Evolutionary conservation across 169 alveolate genomes (phyloP), one percentile per base, ranked within the genome.

Genomic region (Plasmodium fragile): DNA sequence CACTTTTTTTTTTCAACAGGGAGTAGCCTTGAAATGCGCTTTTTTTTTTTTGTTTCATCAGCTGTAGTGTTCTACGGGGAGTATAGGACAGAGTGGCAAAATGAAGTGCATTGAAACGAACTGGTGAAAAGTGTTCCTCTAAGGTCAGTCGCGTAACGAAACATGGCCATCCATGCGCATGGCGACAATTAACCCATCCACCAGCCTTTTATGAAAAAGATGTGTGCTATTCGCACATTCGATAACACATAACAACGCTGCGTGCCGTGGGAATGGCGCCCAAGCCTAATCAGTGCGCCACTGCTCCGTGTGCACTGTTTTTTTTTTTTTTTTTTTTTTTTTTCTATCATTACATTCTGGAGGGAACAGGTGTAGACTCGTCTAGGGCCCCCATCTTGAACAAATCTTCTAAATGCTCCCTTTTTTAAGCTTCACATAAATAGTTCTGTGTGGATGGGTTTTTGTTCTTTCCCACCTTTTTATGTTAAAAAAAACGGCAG

Each of bases 11-110:
- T 92, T 98, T 98, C 43, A 98, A 96, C 55, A 98, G 96, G 32
- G 98, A 98, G 85, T 97, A 97, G 5, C 99, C 99, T 93, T 98
- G 98, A 91, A 96, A 96, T 8, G 99, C 99, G 65, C 98, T 98
- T 34, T 96, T 95, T 43, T 97, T 91, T 73, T 97, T 97, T 70
- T 95, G 97, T 80, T 97, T 97, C 94, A 97, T 96, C 53, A 96
- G 82, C 59, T 97, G 98, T 36, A 97, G 97, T 87, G 95, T 96
- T 98, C 98, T 97, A 81, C 85, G 36, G 22, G 39, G 79, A 22
- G 75, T 59, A 36, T 3, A 22, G 65, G 34, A 11, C 41, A 18
- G 49, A 39, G 34, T 34, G 25, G 92, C 22, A 30, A 22, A 82
- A 6, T 13, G 69, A 39, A 65, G 36, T 3, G 34, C 59, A 22